Percentiles rank a stretch among this genome's conserved stretches.
Evolutionary conservation across 768 basidiomycete species (phyloP).

Genomic region (Suillus hirtellus): DNA sequence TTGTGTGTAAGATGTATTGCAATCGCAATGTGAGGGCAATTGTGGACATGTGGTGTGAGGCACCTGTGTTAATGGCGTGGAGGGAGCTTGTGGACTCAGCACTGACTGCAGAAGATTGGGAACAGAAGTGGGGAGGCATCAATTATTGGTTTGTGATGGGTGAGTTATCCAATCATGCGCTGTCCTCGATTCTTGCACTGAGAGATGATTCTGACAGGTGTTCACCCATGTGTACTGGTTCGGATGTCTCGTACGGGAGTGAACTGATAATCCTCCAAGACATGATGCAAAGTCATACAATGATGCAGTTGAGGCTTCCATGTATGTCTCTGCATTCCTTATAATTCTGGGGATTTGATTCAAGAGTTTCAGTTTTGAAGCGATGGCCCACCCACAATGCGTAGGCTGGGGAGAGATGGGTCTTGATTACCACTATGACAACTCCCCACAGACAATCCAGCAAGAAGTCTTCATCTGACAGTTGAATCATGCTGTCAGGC

Average conservation of each 20-base stretch:
- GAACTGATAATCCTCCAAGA: conserved; percentile 33
- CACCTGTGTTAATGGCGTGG: conserved; percentile 63
- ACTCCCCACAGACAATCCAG: conserved; percentile 70
- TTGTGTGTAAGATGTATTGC: conserved; percentile 61
- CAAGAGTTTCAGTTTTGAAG: conserved; percentile 53
- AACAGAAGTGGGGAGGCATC: conserved; percentile 60
- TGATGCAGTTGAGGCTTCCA: conserved; percentile 64
- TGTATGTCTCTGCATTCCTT: conserved; percentile 44
- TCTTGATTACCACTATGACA: conserved; percentile 82
- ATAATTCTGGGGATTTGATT: not conserved
- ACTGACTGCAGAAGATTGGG: conserved; percentile 46
- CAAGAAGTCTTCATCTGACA: conserved; percentile 67
- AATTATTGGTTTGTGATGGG: conserved; percentile 87
- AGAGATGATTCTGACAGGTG: conserved; percentile 43
- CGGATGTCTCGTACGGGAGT: not conserved
- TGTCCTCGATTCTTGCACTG: not conserved
- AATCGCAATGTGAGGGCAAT: conserved; percentile 61
- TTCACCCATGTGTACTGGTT: conserved; percentile 60
- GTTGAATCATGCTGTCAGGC: conserved; percentile 61
- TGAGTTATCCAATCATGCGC: conserved; percentile 29
- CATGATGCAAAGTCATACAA: conserved; percentile 73
- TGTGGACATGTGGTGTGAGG: conserved; percentile 90
- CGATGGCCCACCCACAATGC: conserved; percentile 78
- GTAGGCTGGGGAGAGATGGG: conserved; percentile 92
- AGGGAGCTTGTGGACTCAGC: conserved; percentile 75